phyloP scores from a whole-genome alignment of 2,329 filamentous ascomycete genomes.

The Fusarium sp. region DNA sequence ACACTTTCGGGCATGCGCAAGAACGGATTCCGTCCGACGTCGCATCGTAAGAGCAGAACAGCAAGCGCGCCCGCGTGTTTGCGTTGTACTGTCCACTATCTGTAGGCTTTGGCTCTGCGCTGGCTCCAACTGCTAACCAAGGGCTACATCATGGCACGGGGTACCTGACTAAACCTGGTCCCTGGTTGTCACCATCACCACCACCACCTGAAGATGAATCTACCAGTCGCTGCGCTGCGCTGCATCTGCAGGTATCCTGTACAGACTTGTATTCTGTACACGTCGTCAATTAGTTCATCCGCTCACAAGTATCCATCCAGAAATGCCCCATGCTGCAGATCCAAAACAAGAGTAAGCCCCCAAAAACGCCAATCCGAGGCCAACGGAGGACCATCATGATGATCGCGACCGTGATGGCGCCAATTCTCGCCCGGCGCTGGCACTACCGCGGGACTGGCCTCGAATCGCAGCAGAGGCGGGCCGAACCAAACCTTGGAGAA shows the following conservation, averaged over 20 bases:
- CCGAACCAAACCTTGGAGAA: conserved; percentile 13
- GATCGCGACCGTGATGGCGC: conserved; percentile 34
- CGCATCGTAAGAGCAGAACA: neutral
- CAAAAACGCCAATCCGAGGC: conserved; percentile 16
- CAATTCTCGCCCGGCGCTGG: conserved; percentile 24
- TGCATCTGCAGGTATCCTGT: conserved; percentile 14
- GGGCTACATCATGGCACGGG: conserved; percentile 5
- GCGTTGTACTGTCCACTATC: neutral
- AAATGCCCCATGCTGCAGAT: conserved; percentile 1
- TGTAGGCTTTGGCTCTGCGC: neutral
- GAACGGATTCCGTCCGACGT: conserved; percentile 22
- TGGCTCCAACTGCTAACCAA: neutral
- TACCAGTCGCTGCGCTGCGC: neutral
- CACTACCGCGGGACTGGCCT: conserved; percentile 11
- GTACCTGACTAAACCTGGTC: conserved; percentile 9
- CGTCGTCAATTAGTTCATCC: neutral
- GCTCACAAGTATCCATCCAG: neutral
- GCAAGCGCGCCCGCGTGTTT: conserved; percentile 24
- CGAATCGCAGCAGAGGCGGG: conserved; percentile 18
- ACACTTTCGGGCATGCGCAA: conserved; percentile 36
- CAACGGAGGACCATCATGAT: conserved; percentile 14
- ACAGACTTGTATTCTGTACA: neutral
- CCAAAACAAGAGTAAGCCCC: neutral
- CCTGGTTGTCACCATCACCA: conserved; percentile 26
- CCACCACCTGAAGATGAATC: conserved; percentile 39